These are phyloP conservation scores for Telfairia occidentalis DNA, from an alignment of 331 rosid genomes.

Conservation along the genomic window DNA sequence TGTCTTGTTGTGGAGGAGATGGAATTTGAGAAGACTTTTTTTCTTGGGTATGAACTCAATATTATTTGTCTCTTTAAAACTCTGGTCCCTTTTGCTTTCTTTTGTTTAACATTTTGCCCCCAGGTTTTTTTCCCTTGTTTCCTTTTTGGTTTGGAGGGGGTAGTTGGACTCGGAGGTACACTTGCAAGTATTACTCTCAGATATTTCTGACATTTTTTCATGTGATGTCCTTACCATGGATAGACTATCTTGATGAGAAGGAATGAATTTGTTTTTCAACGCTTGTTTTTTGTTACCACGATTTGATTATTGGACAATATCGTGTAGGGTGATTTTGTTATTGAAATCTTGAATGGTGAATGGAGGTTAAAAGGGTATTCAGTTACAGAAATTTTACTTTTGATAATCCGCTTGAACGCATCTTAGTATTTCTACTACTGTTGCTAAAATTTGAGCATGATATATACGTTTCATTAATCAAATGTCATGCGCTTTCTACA, in stretches of 20 bases:
- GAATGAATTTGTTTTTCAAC: not conserved
- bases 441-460: not conserved
- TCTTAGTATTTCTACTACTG: not conserved
- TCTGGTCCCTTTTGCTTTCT: not conserved
- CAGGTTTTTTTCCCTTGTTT: not conserved
- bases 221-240: not conserved
- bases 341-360: not conserved
- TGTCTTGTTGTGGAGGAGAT: constrained; percentile 4
- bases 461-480: not conserved
- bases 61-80: constrained; percentile 1
- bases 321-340: not conserved
- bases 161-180: not conserved
- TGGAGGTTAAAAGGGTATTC: not conserved
- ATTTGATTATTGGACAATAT: not conserved
- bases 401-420: not conserved
- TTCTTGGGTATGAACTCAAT: not conserved
- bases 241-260: not conserved
- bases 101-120: not conserved
- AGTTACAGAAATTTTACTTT: not conserved
- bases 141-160: too few relatives aligned
- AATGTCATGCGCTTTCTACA: not conserved
- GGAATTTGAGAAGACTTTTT: not conserved
- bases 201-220: not conserved
- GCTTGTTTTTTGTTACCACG: not conserved
- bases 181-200: not conserved